These are phyloP conservation scores for Schizonepeta tenuifolia DNA, from an alignment of 257 asterid genomes.

Conservation along the genomic window DNA sequence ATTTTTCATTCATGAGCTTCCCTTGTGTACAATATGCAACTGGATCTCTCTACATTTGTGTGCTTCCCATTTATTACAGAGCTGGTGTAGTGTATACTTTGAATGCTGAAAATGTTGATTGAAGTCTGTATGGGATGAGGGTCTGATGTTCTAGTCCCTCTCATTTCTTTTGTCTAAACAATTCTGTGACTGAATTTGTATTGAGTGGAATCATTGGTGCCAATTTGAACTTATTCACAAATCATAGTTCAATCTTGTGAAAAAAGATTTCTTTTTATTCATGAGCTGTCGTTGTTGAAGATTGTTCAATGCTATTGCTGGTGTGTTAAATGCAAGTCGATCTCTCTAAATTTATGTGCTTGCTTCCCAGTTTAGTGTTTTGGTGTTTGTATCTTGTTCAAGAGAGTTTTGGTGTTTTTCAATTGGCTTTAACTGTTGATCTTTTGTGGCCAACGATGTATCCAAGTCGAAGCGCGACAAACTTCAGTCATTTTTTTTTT, in stretches of 20 bases:
- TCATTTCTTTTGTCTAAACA: neutral
- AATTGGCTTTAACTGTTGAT: too few relatives aligned
- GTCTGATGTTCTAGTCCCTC: neutral
- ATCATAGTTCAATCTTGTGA: neutral
- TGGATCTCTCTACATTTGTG: neutral
- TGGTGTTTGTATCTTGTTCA: too few relatives aligned
- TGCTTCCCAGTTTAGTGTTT: too few relatives aligned
- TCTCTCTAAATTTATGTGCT: neutral
- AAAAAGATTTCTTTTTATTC: neutral
- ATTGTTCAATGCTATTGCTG: neutral
- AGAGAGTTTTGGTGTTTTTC: too few relatives aligned
- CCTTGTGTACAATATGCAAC: neutral
- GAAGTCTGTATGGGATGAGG: too few relatives aligned
- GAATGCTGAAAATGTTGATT: too few relatives aligned
- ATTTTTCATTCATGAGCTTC: neutral
- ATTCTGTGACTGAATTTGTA: slow-evolving; percentile 1
- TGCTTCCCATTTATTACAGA: neutral
- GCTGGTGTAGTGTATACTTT: too few relatives aligned
- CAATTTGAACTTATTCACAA: neutral
- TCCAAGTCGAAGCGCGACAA: too few relatives aligned
- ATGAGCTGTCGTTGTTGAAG: neutral
- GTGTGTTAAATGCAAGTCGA: neutral
- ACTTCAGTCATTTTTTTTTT: too few relatives aligned
- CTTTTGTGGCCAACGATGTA: too few relatives aligned
- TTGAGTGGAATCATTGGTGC: neutral